These are phyloP conservation scores for Colletotrichum spinosum DNA, from an alignment of 2,329 filamentous ascomycete species.

Conservation along the genomic window DNA sequence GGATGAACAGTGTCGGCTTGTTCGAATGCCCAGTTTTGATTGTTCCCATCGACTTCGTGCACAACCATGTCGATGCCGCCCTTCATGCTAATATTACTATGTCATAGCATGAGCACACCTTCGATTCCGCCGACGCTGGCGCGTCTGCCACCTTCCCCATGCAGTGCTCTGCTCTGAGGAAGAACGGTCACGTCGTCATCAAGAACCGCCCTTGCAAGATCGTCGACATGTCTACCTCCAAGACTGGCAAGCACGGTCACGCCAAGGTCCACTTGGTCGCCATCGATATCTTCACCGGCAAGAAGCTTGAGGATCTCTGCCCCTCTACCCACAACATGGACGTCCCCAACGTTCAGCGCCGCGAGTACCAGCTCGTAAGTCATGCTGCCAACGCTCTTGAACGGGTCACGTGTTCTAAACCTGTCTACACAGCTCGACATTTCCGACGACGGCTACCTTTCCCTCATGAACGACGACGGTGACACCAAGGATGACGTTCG, in stretches of 20 bases:
- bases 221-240: slow-evolving; percentile 99
- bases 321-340: slow-evolving; percentile 99
- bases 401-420: slow-evolving; percentile 21
- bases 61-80: too few relatives aligned
- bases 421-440: slow-evolving; percentile 79
- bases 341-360: slow-evolving; percentile 91
- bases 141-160: slow-evolving; percentile 94
- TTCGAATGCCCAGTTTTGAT: background rate
- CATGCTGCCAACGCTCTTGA: too few relatives aligned
- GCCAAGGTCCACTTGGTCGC: slow-evolving; percentile 99
- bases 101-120: slow-evolving; percentile 74
- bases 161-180: slow-evolving; percentile 99
- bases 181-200: slow-evolving; percentile 99
- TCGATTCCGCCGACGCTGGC: slow-evolving; percentile 96
- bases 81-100: slow-evolving; percentile 3
- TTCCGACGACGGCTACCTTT: slow-evolving; percentile 93
- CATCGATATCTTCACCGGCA: slow-evolving; percentile 98
- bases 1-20: slow-evolving; percentile 2
- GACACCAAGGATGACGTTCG: slow-evolving; percentile 95
- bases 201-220: slow-evolving; percentile 99
- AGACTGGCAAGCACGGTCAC: slow-evolving; percentile 99
- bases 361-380: slow-evolving; percentile 95
- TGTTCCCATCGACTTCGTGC: background rate
- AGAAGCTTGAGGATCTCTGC: slow-evolving; percentile 99
- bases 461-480: slow-evolving; percentile 89